A percentile compares a stretch with the other conserved stretches of the same genome.
Conservation (phyloP, 2,329 filamentous ascomycete species). For the Blastomyces parvus region DNA sequence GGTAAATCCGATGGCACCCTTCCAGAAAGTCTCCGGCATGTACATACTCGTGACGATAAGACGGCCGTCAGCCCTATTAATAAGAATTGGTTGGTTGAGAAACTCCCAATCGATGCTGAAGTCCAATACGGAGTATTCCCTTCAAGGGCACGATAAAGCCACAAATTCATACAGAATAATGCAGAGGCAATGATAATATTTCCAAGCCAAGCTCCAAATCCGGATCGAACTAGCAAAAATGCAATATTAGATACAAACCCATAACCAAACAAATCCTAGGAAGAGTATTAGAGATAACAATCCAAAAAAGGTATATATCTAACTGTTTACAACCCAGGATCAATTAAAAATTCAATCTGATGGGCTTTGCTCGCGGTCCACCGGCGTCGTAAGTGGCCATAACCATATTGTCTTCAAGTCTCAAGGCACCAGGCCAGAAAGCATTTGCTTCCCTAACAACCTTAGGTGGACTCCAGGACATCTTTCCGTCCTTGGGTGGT, state of each 20-base stretch:
- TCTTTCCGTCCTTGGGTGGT: conserved; percentile 26
- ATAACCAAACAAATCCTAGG: not conserved
- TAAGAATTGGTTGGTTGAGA: not conserved
- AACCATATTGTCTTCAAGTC: conserved; percentile 21
- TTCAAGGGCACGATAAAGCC: not conserved
- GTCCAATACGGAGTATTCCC: not conserved
- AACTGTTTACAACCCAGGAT: not conserved
- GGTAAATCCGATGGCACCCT: not conserved
- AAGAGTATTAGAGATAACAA: not conserved
- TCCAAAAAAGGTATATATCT: too few relatives aligned
- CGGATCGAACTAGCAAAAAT: not conserved
- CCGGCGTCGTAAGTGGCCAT: conserved; percentile 26
- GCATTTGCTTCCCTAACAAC: conserved; percentile 26
- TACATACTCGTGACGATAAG: not conserved
- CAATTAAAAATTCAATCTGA: conserved; percentile 19
- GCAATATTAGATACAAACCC: not conserved
- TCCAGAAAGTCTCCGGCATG: not conserved
- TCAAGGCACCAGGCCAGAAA: conserved; percentile 34
- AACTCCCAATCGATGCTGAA: not conserved
- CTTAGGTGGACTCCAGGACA: conserved; percentile 28
- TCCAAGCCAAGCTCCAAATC: not conserved
- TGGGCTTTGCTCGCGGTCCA: conserved; percentile 22
- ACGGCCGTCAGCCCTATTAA: not conserved
- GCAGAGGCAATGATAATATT: not conserved
- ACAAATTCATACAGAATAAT: not conserved